A percentile compares a stretch with the other conserved stretches of the same genome.
These are phyloP conservation scores for Mucor ambiguus DNA, from an alignment of 371 early-diverging fungal genomes.

Conservation along the genomic window DNA sequence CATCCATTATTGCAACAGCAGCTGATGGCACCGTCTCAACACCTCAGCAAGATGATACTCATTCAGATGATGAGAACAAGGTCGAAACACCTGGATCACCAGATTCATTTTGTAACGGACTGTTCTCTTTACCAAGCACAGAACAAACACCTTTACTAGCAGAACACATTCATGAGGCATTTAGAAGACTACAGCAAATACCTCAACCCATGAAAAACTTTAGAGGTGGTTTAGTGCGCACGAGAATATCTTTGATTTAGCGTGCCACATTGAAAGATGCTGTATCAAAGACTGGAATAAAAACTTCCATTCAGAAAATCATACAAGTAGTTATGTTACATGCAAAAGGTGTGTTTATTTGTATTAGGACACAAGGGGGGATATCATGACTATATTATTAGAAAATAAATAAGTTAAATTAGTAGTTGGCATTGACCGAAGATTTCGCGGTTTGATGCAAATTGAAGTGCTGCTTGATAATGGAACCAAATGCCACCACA, in stretches of 20 bases:
- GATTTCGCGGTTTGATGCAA: slow-evolving; percentile 35
- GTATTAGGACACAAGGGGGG: not conserved
- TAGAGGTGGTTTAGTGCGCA: slow-evolving; percentile 76
- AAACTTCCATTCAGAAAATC: no score
- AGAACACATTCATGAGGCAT: slow-evolving; percentile 92
- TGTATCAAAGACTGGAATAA: not conserved
- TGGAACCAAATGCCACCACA: slow-evolving; percentile 72
- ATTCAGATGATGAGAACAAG: slow-evolving; percentile 9
- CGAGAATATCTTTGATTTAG: slow-evolving; percentile 76
- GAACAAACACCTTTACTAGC: slow-evolving; percentile 83
- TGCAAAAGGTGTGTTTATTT: not conserved
- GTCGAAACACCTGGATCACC: slow-evolving; percentile 30
- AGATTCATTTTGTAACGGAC: slow-evolving; percentile 45
- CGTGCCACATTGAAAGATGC: no score
- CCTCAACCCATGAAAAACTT: slow-evolving; percentile 78
- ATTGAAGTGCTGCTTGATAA: slow-evolving; percentile 62
- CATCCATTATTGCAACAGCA: slow-evolving; percentile 4
- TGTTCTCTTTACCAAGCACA: slow-evolving; percentile 79
- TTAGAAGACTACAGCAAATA: slow-evolving; percentile 72
- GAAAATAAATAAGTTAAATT: slow-evolving; percentile 1
- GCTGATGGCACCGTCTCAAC: not conserved
- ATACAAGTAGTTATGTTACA: not conserved
- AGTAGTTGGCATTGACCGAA: slow-evolving; percentile 37
- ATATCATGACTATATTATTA: slow-evolving; percentile 3
- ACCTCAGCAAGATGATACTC: not conserved